Base-by-base conservation (phyloP, 257 asterid genomes). In the Leonotis leonurus region DNA sequence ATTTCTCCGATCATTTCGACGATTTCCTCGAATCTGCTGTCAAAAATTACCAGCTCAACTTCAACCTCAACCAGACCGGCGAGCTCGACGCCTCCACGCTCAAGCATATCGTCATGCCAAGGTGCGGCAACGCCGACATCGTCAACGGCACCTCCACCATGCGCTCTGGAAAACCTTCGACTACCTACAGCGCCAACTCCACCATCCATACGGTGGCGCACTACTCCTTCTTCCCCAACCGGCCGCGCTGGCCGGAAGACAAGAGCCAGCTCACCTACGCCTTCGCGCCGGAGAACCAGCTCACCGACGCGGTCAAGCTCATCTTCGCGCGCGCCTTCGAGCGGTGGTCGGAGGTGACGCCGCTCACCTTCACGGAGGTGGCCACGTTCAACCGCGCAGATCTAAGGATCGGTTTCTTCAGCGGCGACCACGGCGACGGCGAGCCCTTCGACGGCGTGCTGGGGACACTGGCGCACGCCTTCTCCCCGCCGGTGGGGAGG, bases 401-500 rank as follows among this genome's bases (percentile, higher is more conserved):
- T 39, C 75, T 90, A 7, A 59, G 43, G 60, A 80, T 90, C 10
- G 96, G 88, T 3, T 78, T 87, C 52, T 90, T 75, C 53, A 59
- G 54, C 1, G 95, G 93, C 0, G 96, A 87, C 20, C 97, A 90
- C 84, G 84, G 87, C 7, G 97, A 90, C 60, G 97, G 93, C 1
- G 97, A 90, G 72, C 79, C 96, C 62, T 90, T 90, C 46, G 97
- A 87, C 78, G 97, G 96, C 6, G 81, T 81, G 0, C 10, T 90
- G 74, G 97, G 97, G 14, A 83, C 95, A 29, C 61, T 90, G 55
- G 97, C 95, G 5, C 96, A 90, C 80, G 96, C 97, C 63, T 90
- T 87, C 22, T 73, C 97, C 25, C 97, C 97, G 48, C 86, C 97
- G 12, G 79, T 56, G 2, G 96, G 96, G 1, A 54, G 71, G 75